These are phyloP conservation scores for Aspergillus japonicus DNA, from an alignment of 2,329 filamentous ascomycete species.

Conservation along the genomic window DNA sequence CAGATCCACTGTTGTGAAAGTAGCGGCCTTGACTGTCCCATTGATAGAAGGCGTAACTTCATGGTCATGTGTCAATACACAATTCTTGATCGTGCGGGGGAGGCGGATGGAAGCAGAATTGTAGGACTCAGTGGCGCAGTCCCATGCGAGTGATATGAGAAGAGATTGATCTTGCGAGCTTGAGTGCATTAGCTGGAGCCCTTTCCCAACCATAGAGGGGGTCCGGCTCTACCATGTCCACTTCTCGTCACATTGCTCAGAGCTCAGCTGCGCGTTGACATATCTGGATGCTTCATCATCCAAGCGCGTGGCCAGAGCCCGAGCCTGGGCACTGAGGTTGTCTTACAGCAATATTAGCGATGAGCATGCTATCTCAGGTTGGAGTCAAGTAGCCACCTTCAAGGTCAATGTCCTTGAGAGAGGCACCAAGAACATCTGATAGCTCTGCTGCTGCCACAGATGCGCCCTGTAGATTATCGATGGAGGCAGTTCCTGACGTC, in stretches of 20 bases:
- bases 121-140: neutral
- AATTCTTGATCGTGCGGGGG: neutral
- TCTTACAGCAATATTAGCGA: neutral
- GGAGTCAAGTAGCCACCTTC: neutral
- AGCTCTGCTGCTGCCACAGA: constrained; percentile 7
- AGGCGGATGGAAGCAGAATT: neutral
- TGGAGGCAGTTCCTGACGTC: constrained; percentile 3
- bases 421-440: constrained; percentile 2
- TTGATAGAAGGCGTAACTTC: neutral
- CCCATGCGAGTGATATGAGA: neutral
- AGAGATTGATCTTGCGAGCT: neutral
- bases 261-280: constrained; percentile 2
- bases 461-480: constrained; percentile 8
- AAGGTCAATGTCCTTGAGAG: constrained; percentile 4
- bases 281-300: constrained; percentile 8
- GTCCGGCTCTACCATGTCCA: neutral
- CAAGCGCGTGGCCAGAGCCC: neutral
- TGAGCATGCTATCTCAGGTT: too few species aligned
- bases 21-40: neutral
- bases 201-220: neutral
- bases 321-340: neutral
- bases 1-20: neutral
- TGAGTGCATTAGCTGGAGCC: neutral
- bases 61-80: neutral
- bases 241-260: neutral